Base-by-base conservation (phyloP, 2,329 filamentous ascomycete species). In the Botrytis elliptica region DNA sequence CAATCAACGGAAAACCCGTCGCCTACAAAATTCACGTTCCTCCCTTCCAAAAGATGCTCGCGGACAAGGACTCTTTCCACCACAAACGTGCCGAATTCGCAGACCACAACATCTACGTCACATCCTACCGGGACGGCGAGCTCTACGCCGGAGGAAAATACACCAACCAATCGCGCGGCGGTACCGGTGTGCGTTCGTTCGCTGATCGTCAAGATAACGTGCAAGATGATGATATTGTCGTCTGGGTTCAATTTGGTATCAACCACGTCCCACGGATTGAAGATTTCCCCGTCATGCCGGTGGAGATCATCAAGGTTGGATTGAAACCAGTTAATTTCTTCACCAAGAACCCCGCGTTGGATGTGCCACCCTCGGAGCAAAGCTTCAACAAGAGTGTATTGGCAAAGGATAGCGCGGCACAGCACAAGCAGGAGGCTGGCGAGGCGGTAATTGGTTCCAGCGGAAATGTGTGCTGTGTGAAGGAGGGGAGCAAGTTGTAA, bases 231-330 rank as follows among this genome's bases (percentile, higher is more conserved):
- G 86, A 89, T 60, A 84, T 89, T 59, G 87, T 90, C 1, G 81
- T 90, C 7, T 90, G 87, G 86, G 85, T 88, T 29, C 86, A 88
- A 4, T 86, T 86, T 77, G 84, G 90, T 29, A 86, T 90, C 40
- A 92, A 90, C 49, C 90, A 92, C 76, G 88, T 90, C 40, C 89
- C 89, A 0, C 83, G 89, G 9, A 84, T 88, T 38, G 90, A 91
- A 78, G 90, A 92, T 78, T 92, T 91, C 81, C 90, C 90, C 1
- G 88, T 92, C 59, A 92, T 92, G 90, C 90, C 90, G 0, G 86
- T 86, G 77, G 90, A 92, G 81, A 86, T 83, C 22, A 79, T 87
- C 25, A 84, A 83, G 77, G 85, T 88, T 1, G 80, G 81, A 64
- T 78, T 88, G 55, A 84, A 86, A 76, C 86, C 86, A 0, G 84